Evolutionary conservation across 371 early-diverging fungal genomes (phyloP), one percentile per base, ranked within the genome.

Genomic region (Rhizopus microsporus): DNA sequence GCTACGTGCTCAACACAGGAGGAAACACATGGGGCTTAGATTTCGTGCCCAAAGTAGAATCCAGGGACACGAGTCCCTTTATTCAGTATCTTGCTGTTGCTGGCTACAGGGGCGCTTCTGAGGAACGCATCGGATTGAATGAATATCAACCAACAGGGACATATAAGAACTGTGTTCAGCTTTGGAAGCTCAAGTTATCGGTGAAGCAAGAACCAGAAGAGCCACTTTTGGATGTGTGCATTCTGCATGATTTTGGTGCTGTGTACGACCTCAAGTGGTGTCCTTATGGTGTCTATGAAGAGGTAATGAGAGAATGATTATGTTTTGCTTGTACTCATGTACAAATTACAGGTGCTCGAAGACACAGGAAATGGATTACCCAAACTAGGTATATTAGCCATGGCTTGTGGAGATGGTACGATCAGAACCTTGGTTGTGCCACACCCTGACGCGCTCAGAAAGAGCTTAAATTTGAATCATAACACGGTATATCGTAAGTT

Each of bases 21-120:
- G 71, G 77, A 23, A 77, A 79, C 29, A 73, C 83, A 13, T 85
- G 87, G 85, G 82, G 80, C 6, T 45, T 87, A 40, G 81, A 80
- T 46, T 85, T 86, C 72, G 75, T 70, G 15, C 79, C 80, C 8
- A 72, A 73, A 29, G 40, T 69, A n/a, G n/a, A 43, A 0, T 9
- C 55, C 3, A 32, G 46, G 0, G 65, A 68, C 42, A 38, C 38
- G 0, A 56, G 68, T 57, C 53, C 43, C 53, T 51, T 23, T 8
- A 57, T 38, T 30, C 85, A 85, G 42, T 87, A 82, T 54, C 50
- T 87, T 1, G 87, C 85, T 7, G 67, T 83, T 17, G 83, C 67
- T 7, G 85, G 85, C 0, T 85, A 82, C 54, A 69, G 63, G 51
- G 58, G 70, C 3, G 68, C 71, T n/a, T 37, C 58, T 6, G 63